Evolutionary conservation across 2,329 filamentous ascomycete species (phyloP).

Genomic region (Talaromyces sp.): DNA sequence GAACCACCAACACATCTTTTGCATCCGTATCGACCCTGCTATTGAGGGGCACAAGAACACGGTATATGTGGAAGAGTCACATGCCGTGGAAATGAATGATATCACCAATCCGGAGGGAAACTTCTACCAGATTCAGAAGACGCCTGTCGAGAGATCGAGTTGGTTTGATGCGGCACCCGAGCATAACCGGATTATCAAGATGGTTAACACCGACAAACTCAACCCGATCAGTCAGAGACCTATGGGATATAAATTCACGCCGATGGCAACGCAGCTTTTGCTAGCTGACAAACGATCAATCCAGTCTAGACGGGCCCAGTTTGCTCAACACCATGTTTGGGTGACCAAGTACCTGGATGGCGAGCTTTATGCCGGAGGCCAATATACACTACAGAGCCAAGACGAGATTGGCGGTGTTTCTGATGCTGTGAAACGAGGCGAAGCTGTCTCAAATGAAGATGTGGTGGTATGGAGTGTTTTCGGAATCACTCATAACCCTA

Average conservation of each 20-base stretch:
- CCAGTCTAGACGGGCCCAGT: constrained; percentile 52
- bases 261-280: constrained; percentile 56
- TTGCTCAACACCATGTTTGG: constrained; percentile 55
- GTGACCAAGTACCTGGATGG: constrained; percentile 52
- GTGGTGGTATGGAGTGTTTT: constrained; percentile 32
- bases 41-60: constrained; percentile 56
- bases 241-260: constrained; percentile 56
- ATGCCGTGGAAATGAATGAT: constrained; percentile 55
- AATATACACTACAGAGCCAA: constrained; percentile 52
- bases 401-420: constrained; percentile 43
- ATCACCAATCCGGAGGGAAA: constrained; percentile 52
- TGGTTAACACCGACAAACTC: constrained; percentile 51
- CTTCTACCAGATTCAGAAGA: constrained; percentile 49
- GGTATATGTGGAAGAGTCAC: constrained; percentile 55
- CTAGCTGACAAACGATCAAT: constrained; percentile 54
- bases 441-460: constrained; percentile 31
- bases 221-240: constrained; percentile 55
- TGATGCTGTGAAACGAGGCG: constrained; percentile 39
- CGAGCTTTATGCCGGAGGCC: constrained; percentile 54
- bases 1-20: constrained; percentile 64
- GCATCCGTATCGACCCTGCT: constrained; percentile 60
- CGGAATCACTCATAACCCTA: constrained; percentile 29
- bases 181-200: constrained; percentile 54
- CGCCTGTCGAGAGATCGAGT: constrained; percentile 46
- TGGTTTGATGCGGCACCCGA: constrained; percentile 47